A percentile compares a stretch with the other conserved stretches of the same genome.
phyloP scores from a whole-genome alignment of 352 stramenopile species.

The Phytophthora citricola region DNA sequence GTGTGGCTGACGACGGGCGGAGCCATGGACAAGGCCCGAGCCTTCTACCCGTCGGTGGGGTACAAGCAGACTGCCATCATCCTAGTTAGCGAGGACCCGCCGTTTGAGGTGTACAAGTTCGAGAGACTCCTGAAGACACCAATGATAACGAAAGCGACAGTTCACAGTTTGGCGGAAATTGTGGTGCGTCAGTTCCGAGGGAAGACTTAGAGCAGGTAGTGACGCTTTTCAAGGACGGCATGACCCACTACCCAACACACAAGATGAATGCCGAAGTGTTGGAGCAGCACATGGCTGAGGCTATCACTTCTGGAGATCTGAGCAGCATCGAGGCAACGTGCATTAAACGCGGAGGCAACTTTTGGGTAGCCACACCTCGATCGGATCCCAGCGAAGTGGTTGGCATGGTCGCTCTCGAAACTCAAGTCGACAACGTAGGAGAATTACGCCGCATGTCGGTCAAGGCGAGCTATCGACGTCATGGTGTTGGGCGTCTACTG shows the following conservation, averaged over 20 bases:
- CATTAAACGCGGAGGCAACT: constrained; percentile 27
- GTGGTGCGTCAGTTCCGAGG: constrained; percentile 24
- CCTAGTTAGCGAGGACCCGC: constrained; percentile 27
- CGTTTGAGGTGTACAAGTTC: constrained; percentile 39
- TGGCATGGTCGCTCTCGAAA: constrained; percentile 29
- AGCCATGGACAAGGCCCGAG: constrained; percentile 32
- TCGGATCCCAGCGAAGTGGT: constrained; percentile 15
- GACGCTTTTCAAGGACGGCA: constrained; percentile 27
- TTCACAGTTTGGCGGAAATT: background rate
- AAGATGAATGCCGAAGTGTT: constrained; percentile 18
- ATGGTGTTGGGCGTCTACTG: constrained; percentile 21
- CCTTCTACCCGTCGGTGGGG: constrained; percentile 41
- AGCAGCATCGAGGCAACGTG: constrained; percentile 25
- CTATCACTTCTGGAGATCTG: constrained; percentile 25
- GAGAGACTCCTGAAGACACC: constrained; percentile 22
- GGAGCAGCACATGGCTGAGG: constrained; percentile 20
- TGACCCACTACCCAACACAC: constrained; percentile 31
- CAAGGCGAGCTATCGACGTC: constrained; percentile 25
- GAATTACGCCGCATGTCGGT: constrained; percentile 34
- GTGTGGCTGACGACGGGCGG: constrained; percentile 47
- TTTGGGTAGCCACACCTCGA: constrained; percentile 29
- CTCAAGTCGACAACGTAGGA: constrained; percentile 10
- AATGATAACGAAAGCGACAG: background rate
- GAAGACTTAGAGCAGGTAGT: constrained; percentile 25
- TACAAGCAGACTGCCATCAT: constrained; percentile 28